Evolutionary conservation across 768 basidiomycete genomes (phyloP).

Genomic region (Hypholoma sublateritium): DNA sequence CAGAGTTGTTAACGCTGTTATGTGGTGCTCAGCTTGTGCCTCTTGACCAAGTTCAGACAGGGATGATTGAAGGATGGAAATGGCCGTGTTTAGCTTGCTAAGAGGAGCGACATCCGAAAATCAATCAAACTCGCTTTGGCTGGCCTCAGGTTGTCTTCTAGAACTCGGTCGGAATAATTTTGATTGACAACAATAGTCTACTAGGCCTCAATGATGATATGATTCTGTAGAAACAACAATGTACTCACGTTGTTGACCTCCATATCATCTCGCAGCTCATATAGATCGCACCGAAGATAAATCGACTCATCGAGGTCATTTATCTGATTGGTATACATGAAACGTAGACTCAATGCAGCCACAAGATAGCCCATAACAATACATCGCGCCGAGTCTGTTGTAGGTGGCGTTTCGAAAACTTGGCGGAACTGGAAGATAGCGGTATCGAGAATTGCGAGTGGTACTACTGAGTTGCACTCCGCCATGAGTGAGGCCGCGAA

Average conservation of each 20-base stretch:
- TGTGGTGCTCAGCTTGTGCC: background rate
- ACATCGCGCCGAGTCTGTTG: background rate
- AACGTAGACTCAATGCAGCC: constrained; percentile 3
- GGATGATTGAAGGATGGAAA: background rate
- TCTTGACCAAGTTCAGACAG: background rate
- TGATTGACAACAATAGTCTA: too few species aligned
- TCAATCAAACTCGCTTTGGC: background rate
- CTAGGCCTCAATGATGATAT: too few species aligned
- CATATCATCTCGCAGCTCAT: background rate
- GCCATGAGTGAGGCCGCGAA: background rate
- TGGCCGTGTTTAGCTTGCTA: background rate
- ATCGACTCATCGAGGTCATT: background rate
- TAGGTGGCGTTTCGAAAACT: background rate
- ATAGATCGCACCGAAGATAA: background rate
- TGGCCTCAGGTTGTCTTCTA: background rate
- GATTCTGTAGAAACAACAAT: background rate
- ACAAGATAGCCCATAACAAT: background rate
- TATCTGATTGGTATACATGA: background rate
- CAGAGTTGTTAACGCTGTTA: background rate
- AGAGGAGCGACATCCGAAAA: background rate
- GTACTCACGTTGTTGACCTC: background rate
- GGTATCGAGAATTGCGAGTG: background rate
- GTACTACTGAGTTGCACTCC: background rate
- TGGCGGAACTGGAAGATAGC: background rate
- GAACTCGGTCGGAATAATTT: background rate